Base-by-base conservation (phyloP, 2,329 filamentous ascomycete genomes). In the Calonectria pseudoturangicola region DNA sequence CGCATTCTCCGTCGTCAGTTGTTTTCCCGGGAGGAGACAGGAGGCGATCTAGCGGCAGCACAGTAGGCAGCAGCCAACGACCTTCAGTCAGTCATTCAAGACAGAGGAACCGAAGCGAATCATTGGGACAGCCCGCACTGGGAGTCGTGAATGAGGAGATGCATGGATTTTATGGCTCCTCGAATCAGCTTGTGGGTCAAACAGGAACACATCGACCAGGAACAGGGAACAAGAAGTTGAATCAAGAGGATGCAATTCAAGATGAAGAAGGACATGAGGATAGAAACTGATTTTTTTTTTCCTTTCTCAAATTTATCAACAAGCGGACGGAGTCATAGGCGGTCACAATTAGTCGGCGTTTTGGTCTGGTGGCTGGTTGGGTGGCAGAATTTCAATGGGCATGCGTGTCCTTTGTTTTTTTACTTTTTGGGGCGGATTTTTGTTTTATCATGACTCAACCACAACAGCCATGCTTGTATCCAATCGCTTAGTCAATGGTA, bases 111-210 rank as follows among this genome's bases (percentile, higher is more conserved):
- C 73, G 78, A 6, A 80, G 78, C 21, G 78, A 80, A 36, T 80
- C 78, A 0, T 43, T 76, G 2, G 78, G 76, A 0, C 78, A 77
- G 47, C 72, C 72, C 6, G 64, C 75, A 43, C 71, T 83, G 39
- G 77, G 75, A 21, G 76, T 79, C 2, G 85, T 89, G 39, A 83
- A 80, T 54, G 88, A 89, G 76, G 86, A 88, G 70, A 82, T 88
- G 64, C 87, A 89, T 66, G 88, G 88, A 3, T 85, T 87, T 45
- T 86, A 89, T 68, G 88, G 88, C 0, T 84, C 87, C 1, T 69
- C 77, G 3, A 79, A 86, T 62, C 79, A 81, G 1, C 82, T 83
- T 10, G 83, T 81, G 5, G 87, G 88, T 0, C 85, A 89, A 77
- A 89, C 83, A 1, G 83, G 73, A n/a, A 73, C 71, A 2, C 75